These are phyloP conservation scores for Tympanopsis confertula DNA, from an alignment of 2,329 filamentous ascomycete genomes.

Conservation along the genomic window DNA sequence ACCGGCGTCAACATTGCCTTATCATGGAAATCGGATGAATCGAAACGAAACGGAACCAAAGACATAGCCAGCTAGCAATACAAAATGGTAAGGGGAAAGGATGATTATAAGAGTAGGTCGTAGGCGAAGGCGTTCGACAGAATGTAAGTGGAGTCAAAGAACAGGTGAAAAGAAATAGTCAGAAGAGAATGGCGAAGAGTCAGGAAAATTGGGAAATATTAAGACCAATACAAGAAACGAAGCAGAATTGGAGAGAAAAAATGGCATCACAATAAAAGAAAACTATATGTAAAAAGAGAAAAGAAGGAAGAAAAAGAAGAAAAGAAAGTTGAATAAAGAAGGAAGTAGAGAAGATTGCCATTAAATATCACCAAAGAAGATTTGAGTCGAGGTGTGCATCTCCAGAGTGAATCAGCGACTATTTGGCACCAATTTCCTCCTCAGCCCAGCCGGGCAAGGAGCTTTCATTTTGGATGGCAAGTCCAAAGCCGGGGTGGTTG, in stretches of 20 bases:
- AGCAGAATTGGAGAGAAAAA: not conserved
- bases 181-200: not conserved
- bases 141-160: too few relatives aligned
- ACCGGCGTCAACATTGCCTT: too few relatives aligned
- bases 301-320: not conserved
- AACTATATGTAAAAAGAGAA: not conserved
- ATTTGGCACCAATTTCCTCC: conserved; percentile 39
- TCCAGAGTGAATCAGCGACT: not conserved
- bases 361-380: conserved; percentile 3
- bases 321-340: conserved; percentile 4
- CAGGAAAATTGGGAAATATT: not conserved
- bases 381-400: not conserved
- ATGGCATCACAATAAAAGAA: not conserved
- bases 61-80: not conserved
- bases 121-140: too few relatives aligned
- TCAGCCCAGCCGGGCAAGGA: conserved; percentile 58
- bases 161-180: not conserved
- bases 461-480: conserved; percentile 42
- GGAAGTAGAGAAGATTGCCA: conserved; percentile 8
- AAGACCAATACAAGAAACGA: not conserved
- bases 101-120: not conserved
- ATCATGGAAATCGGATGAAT: too few relatives aligned
- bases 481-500: conserved; percentile 45
- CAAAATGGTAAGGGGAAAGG: not conserved
- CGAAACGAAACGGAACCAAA: too few relatives aligned